Percentiles rank a stretch among this genome's conserved stretches.
These are phyloP conservation scores for Dioscorea zingiberensis DNA, from an alignment of 106 monocot species.

Conservation along the genomic window DNA sequence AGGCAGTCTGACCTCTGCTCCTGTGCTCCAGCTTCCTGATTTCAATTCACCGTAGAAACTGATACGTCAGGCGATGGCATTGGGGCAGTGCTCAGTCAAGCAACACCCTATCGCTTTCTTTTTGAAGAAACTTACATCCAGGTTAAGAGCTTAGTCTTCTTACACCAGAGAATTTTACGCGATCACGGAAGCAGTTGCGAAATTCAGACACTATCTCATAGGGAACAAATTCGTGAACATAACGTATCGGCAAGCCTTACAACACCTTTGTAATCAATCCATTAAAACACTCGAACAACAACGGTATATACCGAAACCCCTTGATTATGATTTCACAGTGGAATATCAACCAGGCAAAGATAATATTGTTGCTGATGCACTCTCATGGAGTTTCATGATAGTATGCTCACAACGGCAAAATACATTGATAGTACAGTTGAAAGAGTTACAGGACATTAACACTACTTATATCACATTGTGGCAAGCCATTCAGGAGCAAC, in stretches of 20 bases:
- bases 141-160: background rate
- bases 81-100: background rate
- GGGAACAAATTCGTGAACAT: background rate
- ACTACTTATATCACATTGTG: too few species aligned
- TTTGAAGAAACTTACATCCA: background rate
- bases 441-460: too few species aligned
- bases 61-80: background rate
- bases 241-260: background rate
- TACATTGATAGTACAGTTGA: too few species aligned
- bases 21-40: background rate
- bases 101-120: constrained; percentile 1
- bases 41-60: background rate
- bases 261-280: background rate
- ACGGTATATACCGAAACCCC: background rate
- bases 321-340: background rate
- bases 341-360: background rate
- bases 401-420: too few species aligned
- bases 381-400: too few species aligned
- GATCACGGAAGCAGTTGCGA: background rate
- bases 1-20: background rate
- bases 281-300: background rate
- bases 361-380: too few species aligned
- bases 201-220: background rate
- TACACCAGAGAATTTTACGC: background rate
- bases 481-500: too few species aligned